Conservation (phyloP, 768 basidiomycete genomes). For the Boletus tylopilopsis region DNA sequence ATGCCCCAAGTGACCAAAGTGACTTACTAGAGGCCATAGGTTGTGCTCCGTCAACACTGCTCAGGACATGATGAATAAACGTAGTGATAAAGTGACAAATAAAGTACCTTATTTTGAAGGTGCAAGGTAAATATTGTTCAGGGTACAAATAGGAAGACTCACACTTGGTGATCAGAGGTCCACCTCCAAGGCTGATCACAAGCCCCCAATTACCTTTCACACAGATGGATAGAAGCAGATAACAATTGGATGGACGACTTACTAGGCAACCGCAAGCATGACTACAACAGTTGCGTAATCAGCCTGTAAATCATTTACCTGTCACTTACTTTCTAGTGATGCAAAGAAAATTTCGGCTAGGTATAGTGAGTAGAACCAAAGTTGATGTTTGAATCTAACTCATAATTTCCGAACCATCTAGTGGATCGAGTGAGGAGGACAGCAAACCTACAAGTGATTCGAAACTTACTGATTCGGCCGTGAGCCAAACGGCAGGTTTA, state of each 20-base stretch:
- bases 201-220: constrained; percentile 38
- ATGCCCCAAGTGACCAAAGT: background rate
- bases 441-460: constrained; percentile 27
- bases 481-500: constrained; percentile 3
- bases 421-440: constrained; percentile 31
- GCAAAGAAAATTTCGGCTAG: constrained; percentile 23
- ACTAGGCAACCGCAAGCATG: constrained; percentile 34
- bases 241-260: background rate
- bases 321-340: constrained; percentile 19
- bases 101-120: constrained; percentile 15
- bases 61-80: too few relatives aligned
- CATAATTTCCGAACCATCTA: constrained; percentile 23
- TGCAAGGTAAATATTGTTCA: constrained; percentile 4
- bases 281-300: too few relatives aligned
- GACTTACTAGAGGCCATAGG: constrained; percentile 22
- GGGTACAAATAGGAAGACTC: constrained; percentile 29
- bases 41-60: constrained; percentile 23
- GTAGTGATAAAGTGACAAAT: too few relatives aligned
- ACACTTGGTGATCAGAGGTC: constrained; percentile 46
- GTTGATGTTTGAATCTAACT: background rate
- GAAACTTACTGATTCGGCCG: constrained; percentile 33
- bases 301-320: too few relatives aligned
- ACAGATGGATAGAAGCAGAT: background rate
- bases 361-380: constrained; percentile 2
- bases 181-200: constrained; percentile 55